phyloP scores from a whole-genome alignment of 2,329 filamentous ascomycete species.

The Tolypocladium tropicale region DNA sequence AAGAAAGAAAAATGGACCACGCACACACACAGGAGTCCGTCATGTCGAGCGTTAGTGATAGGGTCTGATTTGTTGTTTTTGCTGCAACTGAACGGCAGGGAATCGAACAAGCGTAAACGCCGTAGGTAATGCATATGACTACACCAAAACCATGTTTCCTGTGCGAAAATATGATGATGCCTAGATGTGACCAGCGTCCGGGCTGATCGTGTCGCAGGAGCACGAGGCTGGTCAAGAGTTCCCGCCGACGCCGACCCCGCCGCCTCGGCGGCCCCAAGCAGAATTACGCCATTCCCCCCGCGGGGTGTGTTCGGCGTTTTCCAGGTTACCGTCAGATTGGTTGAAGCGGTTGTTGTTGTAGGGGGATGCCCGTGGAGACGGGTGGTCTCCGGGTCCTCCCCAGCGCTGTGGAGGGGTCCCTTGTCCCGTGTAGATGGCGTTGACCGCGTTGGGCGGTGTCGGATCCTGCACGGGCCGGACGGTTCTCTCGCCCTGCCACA shows the following conservation, averaged over 20 bases:
- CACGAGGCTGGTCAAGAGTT: slow-evolving; percentile 21
- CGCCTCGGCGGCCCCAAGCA: slow-evolving; percentile 39
- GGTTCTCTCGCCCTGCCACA: slow-evolving; percentile 75
- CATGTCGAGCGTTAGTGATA: slow-evolving; percentile 9
- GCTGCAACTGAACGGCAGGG: slow-evolving; percentile 6
- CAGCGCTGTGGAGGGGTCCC: slow-evolving; percentile 40
- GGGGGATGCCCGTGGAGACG: slow-evolving; percentile 19
- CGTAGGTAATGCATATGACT: slow-evolving; percentile 27
- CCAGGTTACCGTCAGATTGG: slow-evolving; percentile 29
- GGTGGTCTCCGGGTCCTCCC: slow-evolving; percentile 35
- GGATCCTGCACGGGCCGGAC: slow-evolving; percentile 66
- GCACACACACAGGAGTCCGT: slow-evolving; percentile 9
- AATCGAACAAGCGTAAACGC: slow-evolving; percentile 18
- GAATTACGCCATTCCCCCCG: slow-evolving; percentile 50
- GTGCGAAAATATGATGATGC: slow-evolving; percentile 6
- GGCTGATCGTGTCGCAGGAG: slow-evolving; percentile 4
- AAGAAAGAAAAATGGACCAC: neutral
- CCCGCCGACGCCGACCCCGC: slow-evolving; percentile 38
- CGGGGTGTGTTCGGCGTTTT: slow-evolving; percentile 29
- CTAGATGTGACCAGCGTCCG: neutral
- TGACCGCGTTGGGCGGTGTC: slow-evolving; percentile 27
- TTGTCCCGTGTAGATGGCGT: slow-evolving; percentile 23
- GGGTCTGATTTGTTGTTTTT: slow-evolving; percentile 6
- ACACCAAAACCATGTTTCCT: slow-evolving; percentile 20
- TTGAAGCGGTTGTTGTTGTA: slow-evolving; percentile 33